Evolutionary conservation across 2,329 filamentous ascomycete species (phyloP), one percentile per base, ranked within the genome.

Genomic region (Sphaceloma murrayae): DNA sequence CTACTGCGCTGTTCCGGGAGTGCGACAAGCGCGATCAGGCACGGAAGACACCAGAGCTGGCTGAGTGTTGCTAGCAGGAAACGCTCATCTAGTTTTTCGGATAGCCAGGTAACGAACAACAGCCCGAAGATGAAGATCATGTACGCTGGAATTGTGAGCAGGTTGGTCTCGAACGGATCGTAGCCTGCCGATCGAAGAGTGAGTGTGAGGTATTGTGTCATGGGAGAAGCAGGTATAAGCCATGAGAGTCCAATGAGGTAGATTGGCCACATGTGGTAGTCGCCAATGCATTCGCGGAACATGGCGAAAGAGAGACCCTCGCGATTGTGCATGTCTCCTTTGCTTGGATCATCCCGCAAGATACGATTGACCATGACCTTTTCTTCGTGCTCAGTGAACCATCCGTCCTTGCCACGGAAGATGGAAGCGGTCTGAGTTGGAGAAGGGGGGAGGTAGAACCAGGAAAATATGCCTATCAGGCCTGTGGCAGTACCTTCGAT

Each of bases 361-460:
- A 80, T 66, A 17, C 72, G 70, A 54, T 82, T 84, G 13, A 80
- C 71, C 72, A 84, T 77, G 54, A 84, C 82, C 46, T 75, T 72
- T 53, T 84, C 80, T 55, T 85, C 77, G 2, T 67, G 67, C 54
- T 82, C 79, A 2, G 65, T 74, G 58, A 81, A 82, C 79, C 79
- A 81, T 2, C 78, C 77, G 14, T 71, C 50, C 42, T 74, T 73
- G 2, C 74, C 70, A 45, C 73, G 75, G 48, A 84, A 68, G 34
- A 68, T 58, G 21, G 72, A 69, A 11, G 69, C 73, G 5, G 81
- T 85, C 39, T 77, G 70, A 0, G 77, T 79, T 0, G 82, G 80
- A 0, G 78, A 64, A 2, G 64, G 58, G 0, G 65, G 64, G 34
- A 68, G 54, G 17, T 66, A 62, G 10, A 58, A 58, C 48, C 52